Conservation (phyloP, 1,139 yeast genomes). For the Yamadazyma diddensiae region DNA sequence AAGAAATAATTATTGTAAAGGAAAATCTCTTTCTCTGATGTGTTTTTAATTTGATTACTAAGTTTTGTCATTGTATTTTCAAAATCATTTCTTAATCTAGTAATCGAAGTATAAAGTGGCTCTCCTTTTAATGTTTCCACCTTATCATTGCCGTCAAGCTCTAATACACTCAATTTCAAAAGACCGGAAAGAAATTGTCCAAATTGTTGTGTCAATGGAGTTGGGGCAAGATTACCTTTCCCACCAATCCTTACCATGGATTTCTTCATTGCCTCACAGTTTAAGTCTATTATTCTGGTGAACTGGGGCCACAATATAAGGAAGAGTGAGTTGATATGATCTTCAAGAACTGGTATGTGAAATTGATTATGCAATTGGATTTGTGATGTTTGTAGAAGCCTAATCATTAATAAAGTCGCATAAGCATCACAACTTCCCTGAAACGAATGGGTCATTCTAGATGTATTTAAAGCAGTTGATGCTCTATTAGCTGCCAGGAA, state of each 20-base stretch:
- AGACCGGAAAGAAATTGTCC: constrained; percentile 74
- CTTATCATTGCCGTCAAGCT: constrained; percentile 17
- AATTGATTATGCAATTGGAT: constrained; percentile 57
- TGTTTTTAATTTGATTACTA: constrained; percentile 37
- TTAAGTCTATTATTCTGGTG: constrained; percentile 70
- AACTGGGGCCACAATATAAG: constrained; percentile 82
- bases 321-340: constrained; percentile 65
- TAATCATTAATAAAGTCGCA: constrained; percentile 75
- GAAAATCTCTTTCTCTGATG: constrained; percentile 63
- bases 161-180: constrained; percentile 48
- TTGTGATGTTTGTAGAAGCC: constrained; percentile 65
- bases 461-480: constrained; percentile 16
- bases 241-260: constrained; percentile 19
- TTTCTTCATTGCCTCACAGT: constrained; percentile 64
- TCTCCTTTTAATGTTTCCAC: constrained; percentile 44
- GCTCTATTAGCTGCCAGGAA: constrained; percentile 19
- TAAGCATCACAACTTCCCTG: constrained; percentile 62
- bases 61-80: constrained; percentile 75
- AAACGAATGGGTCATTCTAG: constrained; percentile 16
- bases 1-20: constrained; percentile 72
- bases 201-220: constrained; percentile 69
- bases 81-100: constrained; percentile 71
- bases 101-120: constrained; percentile 69
- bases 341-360: constrained; percentile 74
- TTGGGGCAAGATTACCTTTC: constrained; percentile 52